Base-by-base conservation (phyloP, 2,329 filamentous ascomycete species). In the Falciphora oryzae region DNA sequence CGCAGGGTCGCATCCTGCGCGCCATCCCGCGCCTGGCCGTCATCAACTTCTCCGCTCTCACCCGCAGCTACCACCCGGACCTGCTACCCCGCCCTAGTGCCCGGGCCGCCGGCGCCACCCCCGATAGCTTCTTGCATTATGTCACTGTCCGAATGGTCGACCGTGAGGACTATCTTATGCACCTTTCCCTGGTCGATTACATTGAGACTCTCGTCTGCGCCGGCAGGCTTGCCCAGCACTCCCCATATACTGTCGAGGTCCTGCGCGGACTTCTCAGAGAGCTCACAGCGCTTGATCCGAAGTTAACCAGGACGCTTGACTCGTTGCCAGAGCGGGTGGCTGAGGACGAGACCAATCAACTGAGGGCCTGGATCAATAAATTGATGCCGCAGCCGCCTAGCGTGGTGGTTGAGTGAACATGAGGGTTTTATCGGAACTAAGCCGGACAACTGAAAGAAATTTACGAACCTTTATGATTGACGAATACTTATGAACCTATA, bases 1-100 rank as follows among this genome's bases (percentile, higher is more conserved):
- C 83, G 0, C 83, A 86, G 67, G 81, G 81, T 63, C 80, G 84
- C 18, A 70, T 86, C 10, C 75, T 86, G 1, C 77, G 82, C 5
- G 66, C 85, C 11, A 73, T 86, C 14, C 82, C 83, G 0, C 79
- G 80, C 2, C 77, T 86, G 1, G 78, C 81, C 0, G 74, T 76
- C 2, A 72, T 85, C 31, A 76, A 85, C 70, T 73, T 84, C 29
- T 68, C 67, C 28, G 75, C 75, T 25, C 66, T 85, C 29, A 35
- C 56, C 7, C 53, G 14, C 14, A 44, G 62, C 38, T 4, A 50
- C 57, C 25, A 59, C 56, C 0, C 28, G 38, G 75, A 75, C 14
- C 67, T 78, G 4, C 74, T 76, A 31, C 62, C 69, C 68, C 29
- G 65, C 59, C 68, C 70, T 4, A 65, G 67, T 3, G 65, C 65